These are phyloP conservation scores for Silene uniflora DNA, from an alignment of 148 eudicot genomes.

Conservation along the genomic window DNA sequence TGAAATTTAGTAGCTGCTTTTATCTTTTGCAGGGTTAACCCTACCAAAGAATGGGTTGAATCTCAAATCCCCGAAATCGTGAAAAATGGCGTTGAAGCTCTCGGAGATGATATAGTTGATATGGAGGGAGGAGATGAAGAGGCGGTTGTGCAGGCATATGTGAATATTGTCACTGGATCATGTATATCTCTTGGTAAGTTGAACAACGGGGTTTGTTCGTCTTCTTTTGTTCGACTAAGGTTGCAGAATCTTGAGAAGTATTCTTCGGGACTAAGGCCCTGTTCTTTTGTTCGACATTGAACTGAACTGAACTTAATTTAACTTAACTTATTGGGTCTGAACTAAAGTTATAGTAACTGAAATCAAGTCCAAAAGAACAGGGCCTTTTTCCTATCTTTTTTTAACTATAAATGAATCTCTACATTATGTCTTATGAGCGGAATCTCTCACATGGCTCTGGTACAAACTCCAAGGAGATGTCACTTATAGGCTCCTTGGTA, in stretches of 20 bases:
- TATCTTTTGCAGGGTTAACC: slow-evolving; percentile 50
- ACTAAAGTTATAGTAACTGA: no score
- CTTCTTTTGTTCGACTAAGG: not conserved
- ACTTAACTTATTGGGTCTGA: no score
- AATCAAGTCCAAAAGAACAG: no score
- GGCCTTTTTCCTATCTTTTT: not conserved
- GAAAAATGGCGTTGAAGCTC: slow-evolving; percentile 50
- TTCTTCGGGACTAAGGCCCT: not conserved
- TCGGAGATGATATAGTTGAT: slow-evolving; percentile 57
- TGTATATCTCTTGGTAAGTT: slow-evolving; percentile 92
- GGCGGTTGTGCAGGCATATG: slow-evolving; percentile 85
- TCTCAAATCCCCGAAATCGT: slow-evolving; percentile 84
- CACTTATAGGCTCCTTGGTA: not conserved
- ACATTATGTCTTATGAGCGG: not conserved
- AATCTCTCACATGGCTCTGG: not conserved
- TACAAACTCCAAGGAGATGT: not conserved
- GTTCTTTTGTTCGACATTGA: no score
- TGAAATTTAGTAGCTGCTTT: not conserved
- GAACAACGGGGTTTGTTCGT: not conserved
- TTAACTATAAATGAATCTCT: not conserved
- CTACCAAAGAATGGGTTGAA: slow-evolving; percentile 82
- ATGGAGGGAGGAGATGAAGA: slow-evolving; percentile 70
- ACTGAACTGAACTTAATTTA: no score
- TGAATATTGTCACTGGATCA: slow-evolving; percentile 83
- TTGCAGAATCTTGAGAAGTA: not conserved